These are phyloP conservation scores for Rostrohypoxylon terebratum DNA, from an alignment of 495 filamentous ascomycete species.

Conservation along the genomic window DNA sequence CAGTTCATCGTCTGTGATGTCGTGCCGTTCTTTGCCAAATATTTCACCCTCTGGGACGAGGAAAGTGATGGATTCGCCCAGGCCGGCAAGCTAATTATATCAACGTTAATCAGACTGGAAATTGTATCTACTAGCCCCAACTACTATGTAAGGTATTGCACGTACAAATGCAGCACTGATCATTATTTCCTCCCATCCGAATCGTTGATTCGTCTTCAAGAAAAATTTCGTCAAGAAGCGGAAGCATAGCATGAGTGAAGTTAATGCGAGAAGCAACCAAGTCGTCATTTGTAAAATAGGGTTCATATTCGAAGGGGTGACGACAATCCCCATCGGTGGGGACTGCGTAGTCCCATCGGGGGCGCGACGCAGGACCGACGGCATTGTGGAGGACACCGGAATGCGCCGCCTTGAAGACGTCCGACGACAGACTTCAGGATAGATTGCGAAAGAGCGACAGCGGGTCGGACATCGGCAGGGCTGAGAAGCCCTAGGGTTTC, in stretches of 20 bases:
- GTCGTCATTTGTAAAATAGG: constrained; percentile 45
- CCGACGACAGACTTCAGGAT: constrained; percentile 23
- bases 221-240: constrained; percentile 46
- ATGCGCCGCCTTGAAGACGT: constrained; percentile 3
- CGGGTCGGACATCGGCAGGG: constrained; percentile 40
- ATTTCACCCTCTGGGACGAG: constrained; percentile 36
- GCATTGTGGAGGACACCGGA: constrained; percentile 24
- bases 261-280: constrained; percentile 46
- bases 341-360: constrained; percentile 15
- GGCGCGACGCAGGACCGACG: constrained; percentile 31
- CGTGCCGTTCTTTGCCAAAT: constrained; percentile 35
- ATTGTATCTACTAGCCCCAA: too few species aligned
- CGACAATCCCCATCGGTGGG: constrained; percentile 35
- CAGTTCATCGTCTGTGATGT: constrained; percentile 33
- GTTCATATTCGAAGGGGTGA: constrained; percentile 40
- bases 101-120: constrained; percentile 21
- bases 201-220: constrained; percentile 40
- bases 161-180: constrained; percentile 45
- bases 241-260: constrained; percentile 44
- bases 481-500: constrained; percentile 35
- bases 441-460: constrained; percentile 26
- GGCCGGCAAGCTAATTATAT: constrained; percentile 33
- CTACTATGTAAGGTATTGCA: neutral
- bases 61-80: constrained; percentile 43
- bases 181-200: constrained; percentile 41